Evolutionary conservation across 2,329 filamentous ascomycete genomes (phyloP).

Genomic region (Fusarium decemcellulare): DNA sequence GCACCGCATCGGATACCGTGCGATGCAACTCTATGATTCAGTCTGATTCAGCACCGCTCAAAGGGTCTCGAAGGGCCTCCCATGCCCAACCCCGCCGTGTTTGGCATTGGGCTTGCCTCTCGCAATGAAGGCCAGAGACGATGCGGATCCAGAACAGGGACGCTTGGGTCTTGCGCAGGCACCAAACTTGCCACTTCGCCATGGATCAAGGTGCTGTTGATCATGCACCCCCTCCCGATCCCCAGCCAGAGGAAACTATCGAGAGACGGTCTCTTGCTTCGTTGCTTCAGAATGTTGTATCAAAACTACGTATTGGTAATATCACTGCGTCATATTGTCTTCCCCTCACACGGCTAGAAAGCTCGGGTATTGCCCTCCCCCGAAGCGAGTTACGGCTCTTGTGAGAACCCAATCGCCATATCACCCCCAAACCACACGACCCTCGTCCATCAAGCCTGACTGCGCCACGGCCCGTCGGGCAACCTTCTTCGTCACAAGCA

Average conservation of each 20-base stretch:
- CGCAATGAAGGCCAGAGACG: background rate
- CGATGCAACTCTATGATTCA: conserved; percentile 27
- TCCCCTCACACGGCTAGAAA: conserved; percentile 17
- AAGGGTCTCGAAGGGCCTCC: conserved; percentile 1
- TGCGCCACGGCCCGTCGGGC: conserved; percentile 27
- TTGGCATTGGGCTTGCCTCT: conserved; percentile 6
- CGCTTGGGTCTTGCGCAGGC: conserved; percentile 33
- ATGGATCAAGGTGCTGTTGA: conserved; percentile 19
- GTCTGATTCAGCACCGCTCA: no score
- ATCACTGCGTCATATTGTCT: background rate
- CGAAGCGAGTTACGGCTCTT: background rate
- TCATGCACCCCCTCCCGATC: conserved; percentile 30
- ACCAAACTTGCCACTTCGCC: conserved; percentile 30
- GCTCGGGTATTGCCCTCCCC: conserved; percentile 17
- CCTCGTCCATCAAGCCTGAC: background rate
- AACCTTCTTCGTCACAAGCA: conserved; percentile 7
- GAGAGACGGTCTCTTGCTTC: conserved; percentile 3
- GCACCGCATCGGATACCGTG: conserved; percentile 8
- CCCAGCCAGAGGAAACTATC: conserved; percentile 17
- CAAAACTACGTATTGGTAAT: background rate
- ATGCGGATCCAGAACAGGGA: background rate
- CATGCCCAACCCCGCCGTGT: background rate
- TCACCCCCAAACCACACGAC: conserved; percentile 16
- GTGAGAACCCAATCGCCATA: conserved; percentile 7
- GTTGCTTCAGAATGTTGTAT: background rate